These are phyloP conservation scores for Heliamphora ciliata DNA, from an alignment of 179 eudicot species.

Conservation along the genomic window DNA sequence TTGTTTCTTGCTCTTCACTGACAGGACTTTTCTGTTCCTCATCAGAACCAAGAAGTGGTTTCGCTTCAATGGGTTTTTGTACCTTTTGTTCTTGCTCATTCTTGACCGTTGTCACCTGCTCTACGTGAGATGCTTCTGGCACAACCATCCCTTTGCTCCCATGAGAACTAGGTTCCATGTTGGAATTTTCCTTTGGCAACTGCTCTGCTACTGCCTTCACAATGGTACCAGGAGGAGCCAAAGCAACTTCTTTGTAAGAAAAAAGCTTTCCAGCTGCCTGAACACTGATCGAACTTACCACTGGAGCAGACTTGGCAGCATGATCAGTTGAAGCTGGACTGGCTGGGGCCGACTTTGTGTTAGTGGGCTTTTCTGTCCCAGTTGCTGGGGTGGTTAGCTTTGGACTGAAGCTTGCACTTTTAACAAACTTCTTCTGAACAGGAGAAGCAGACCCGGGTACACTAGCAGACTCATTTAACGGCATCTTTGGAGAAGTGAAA, in stretches of 20 bases:
- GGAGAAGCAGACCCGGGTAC: constrained; percentile 32
- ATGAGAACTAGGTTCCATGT: constrained; percentile 22
- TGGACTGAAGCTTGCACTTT: constrained; percentile 65
- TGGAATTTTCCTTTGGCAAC: constrained; percentile 37
- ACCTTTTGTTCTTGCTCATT: constrained; percentile 20
- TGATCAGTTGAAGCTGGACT: constrained; percentile 54
- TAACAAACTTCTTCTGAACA: constrained; percentile 43
- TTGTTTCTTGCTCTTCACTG: constrained; percentile 21
- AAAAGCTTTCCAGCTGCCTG: constrained; percentile 65
- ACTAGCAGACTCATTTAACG: constrained; percentile 40
- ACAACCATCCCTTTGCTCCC: constrained; percentile 19
- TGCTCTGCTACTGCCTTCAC: constrained; percentile 70
- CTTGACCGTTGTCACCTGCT: constrained; percentile 21
- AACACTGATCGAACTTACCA: constrained; percentile 37
- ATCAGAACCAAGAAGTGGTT: constrained; percentile 23
- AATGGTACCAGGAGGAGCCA: constrained; percentile 87
- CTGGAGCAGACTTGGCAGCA: constrained; percentile 38
- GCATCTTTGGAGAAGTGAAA: constrained; percentile 51
- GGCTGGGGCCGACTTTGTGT: constrained; percentile 55
- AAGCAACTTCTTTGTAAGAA: constrained; percentile 95
- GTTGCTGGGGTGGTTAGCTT: constrained; percentile 34
- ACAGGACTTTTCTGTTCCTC: constrained; percentile 25
- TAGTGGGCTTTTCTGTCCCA: constrained; percentile 33
- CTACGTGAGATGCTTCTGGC: constrained; percentile 25
- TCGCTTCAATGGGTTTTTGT: constrained; percentile 25